A percentile compares a stretch with the other conserved stretches of the same genome.
Evolutionary conservation across 108 stramenopile genomes (phyloP).

Genomic region (Nitzschia inconspicua): DNA sequence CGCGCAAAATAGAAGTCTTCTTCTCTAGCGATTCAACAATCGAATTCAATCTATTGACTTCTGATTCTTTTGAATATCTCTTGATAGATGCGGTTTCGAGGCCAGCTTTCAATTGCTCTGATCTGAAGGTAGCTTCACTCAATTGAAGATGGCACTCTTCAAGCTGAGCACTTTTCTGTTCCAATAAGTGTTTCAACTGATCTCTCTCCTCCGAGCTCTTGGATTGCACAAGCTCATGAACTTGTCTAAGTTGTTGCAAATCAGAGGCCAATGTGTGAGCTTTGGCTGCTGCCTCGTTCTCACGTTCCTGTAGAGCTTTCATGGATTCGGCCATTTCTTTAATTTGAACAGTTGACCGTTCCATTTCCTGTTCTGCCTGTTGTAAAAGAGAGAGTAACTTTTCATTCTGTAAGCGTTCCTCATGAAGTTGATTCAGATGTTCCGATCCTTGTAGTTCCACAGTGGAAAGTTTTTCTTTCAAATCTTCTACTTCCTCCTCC

Average conservation of each 20-base stretch:
- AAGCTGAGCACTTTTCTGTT: background rate
- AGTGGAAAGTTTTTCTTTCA: background rate
- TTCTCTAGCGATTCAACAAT: conserved; percentile 24
- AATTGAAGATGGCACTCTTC: conserved; percentile 8
- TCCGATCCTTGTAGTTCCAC: background rate
- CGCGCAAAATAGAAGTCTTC: conserved; percentile 31
- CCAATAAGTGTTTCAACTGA: background rate
- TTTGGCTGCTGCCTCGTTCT: conserved; percentile 10
- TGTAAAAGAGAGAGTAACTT: conserved; percentile 23
- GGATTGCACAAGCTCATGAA: background rate
- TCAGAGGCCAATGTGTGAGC: background rate
- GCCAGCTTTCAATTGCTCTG: background rate
- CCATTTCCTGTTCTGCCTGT: conserved; percentile 34
- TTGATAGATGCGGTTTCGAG: background rate
- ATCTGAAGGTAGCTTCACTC: conserved; percentile 1
- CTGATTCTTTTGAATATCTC: conserved; percentile 4
- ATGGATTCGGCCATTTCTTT: conserved; percentile 27
- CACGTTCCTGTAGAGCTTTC: conserved; percentile 18
- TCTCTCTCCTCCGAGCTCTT: background rate
- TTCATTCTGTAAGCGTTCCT: conserved; percentile 16
- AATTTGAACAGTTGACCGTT: conserved; percentile 28
- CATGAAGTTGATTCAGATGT: conserved; percentile 8
- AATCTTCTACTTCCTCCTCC: background rate
- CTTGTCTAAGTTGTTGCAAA: background rate
- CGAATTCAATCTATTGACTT: background rate